Evolutionary conservation across 169 alveolate genomes (phyloP).

Genomic region (Plasmodium chabaudi): DNA sequence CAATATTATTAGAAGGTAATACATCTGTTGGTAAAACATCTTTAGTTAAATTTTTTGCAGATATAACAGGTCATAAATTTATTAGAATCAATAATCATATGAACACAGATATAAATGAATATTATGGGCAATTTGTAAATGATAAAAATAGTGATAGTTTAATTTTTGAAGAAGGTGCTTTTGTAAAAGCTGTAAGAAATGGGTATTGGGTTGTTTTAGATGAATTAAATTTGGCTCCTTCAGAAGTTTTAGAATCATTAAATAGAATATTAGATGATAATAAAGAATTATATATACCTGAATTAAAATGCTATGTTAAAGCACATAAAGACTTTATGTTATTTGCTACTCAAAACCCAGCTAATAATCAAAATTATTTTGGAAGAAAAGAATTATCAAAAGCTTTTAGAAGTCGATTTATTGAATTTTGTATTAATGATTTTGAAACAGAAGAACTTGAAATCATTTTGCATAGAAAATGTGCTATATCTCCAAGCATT

Average conservation of each 20-base stretch:
- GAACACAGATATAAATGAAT: constrained; percentile 99
- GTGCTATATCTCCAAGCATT: constrained; percentile 94
- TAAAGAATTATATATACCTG: constrained; percentile 97
- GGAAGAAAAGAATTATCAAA: constrained; percentile 98
- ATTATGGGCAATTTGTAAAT: constrained; percentile 97
- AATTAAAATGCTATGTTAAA: constrained; percentile 94
- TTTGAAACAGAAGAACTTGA: constrained; percentile 94
- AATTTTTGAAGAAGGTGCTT: constrained; percentile 97
- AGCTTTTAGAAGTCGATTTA: constrained; percentile 98
- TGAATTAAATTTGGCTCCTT: constrained; percentile 99
- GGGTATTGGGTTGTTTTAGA: constrained; percentile 99
- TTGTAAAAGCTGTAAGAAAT: constrained; percentile 96
- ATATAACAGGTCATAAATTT: constrained; percentile 94
- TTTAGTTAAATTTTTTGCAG: constrained; percentile 95
- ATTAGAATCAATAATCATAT: constrained; percentile 99
- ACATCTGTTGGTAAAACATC: constrained; percentile 99
- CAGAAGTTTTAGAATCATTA: constrained; percentile 98
- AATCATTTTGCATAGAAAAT: constrained; percentile 93
- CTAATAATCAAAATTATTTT: constrained; percentile 96
- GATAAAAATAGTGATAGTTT: constrained; percentile 91
- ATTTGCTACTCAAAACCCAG: constrained; percentile 99
- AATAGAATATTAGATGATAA: constrained; percentile 99
- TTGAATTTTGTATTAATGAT: constrained; percentile 95
- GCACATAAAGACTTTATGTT: constrained; percentile 98
- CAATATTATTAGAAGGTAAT: constrained; percentile 99